Evolutionary conservation across 2,329 filamentous ascomycete species (phyloP), one percentile per base, ranked within the genome.

Genomic region (Fusarium pilosicola): DNA sequence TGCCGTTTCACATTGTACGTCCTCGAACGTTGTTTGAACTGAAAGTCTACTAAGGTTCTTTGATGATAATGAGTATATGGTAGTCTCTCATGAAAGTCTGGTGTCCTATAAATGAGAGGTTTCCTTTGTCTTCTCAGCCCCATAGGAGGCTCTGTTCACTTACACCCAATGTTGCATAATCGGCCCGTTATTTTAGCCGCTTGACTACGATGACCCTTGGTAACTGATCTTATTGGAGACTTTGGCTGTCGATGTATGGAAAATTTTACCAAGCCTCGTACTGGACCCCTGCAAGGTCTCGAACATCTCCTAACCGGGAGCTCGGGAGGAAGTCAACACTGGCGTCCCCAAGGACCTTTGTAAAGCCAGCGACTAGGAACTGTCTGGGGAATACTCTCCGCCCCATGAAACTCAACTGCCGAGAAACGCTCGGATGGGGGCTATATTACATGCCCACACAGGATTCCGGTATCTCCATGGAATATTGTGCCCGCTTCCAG

Each of bases 1-100:
- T 3, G 7, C 10, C 4, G 7, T 15, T n/a, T 32, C 5, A 6
- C 1, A 13, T 3, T 13, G 22, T n/a, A 9, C 22, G 5, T 32
- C 7, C 3, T 7, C 28, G 10, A 12, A 30, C 13, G 6, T 5
- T n/a, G 5, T 7, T 49, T 9, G 9, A 22, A 30, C 28, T 17
- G 7, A 9, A 49, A n/a, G 13, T 17, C 3, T 49, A 17, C 22
- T 12, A 11, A 17, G 11, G 1, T 32, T 18, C 28, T 8, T 49
- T 9, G 20, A 48, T n/a, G 14, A 2, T 2, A 48, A 5, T n/a
- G 14, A 30, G 26, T 12, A 17, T n/a, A 17, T 6, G 6, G 7
- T 3, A 12, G 14, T n/a, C 1, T 49, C 11, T 6, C 15, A 17
- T n/a, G 20, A 12, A 8, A 18, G 10, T 15, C 28, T n/a, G 15